Evolutionary conservation across 2,329 filamentous ascomycete species (phyloP).

Genomic region (Penicillium sclerotigenum): DNA sequence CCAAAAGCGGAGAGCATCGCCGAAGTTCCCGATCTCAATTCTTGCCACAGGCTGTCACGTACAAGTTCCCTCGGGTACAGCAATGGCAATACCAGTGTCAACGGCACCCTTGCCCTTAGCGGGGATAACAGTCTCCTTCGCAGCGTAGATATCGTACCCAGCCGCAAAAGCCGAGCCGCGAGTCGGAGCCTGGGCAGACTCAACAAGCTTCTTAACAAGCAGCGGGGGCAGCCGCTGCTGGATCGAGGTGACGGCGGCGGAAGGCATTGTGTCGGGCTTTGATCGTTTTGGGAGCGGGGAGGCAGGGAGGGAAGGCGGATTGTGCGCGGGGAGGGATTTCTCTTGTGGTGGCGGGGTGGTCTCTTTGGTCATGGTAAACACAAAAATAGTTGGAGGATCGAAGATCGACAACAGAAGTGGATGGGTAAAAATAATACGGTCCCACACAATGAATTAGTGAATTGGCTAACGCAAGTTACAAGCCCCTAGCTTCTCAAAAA

Average conservation of each 20-base stretch:
- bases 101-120: constrained; percentile 80
- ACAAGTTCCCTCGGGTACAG: constrained; percentile 88
- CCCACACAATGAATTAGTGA: not conserved
- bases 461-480: not conserved
- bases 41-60: constrained; percentile 37
- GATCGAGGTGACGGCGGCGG: constrained; percentile 37
- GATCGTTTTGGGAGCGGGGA: constrained; percentile 79
- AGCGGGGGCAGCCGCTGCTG: constrained; percentile 57
- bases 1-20: not conserved
- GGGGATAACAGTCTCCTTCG: constrained; percentile 71
- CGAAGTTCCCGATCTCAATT: not conserved
- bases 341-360: constrained; percentile 37
- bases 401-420: not conserved
- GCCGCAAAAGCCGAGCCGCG: constrained; percentile 86
- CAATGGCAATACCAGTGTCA: constrained; percentile 86
- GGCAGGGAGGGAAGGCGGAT: constrained; percentile 59
- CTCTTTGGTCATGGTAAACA: constrained; percentile 43
- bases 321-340: constrained; percentile 32
- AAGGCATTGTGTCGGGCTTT: constrained; percentile 54
- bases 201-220: constrained; percentile 82
- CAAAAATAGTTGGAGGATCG: not conserved
- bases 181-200: constrained; percentile 76
- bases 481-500: constrained; percentile 10
- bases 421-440: not conserved
- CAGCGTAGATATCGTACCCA: constrained; percentile 87